A percentile compares a stretch with the other conserved stretches of the same genome.
phyloP scores from a whole-genome alignment of 2,329 filamentous ascomycete species.

The Fusarium sp. region DNA sequence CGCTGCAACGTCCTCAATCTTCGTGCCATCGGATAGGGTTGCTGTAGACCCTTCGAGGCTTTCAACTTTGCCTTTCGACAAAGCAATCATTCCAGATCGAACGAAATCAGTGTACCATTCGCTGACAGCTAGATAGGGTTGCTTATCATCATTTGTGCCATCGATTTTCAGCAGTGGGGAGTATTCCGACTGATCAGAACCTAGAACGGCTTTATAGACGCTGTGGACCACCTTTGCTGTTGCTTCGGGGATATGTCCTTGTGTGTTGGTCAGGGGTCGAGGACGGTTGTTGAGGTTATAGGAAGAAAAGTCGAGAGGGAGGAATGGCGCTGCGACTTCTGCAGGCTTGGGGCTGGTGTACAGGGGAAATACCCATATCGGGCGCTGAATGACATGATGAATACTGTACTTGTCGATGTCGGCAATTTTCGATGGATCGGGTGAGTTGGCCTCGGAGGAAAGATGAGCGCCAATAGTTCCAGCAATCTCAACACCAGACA shows the following conservation, averaged over 20 bases:
- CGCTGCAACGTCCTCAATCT: conserved; percentile 69
- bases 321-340: conserved; percentile 67
- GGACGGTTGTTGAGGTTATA: conserved; percentile 76
- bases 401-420: conserved; percentile 66
- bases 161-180: conserved; percentile 56
- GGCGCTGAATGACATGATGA: conserved; percentile 76
- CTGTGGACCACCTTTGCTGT: conserved; percentile 66
- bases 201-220: conserved; percentile 61
- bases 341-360: conserved; percentile 64
- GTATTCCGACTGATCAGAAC: conserved; percentile 66
- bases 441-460: conserved; percentile 70
- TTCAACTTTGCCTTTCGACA: conserved; percentile 60
- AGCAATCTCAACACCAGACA: conserved; percentile 84
- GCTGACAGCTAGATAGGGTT: conserved; percentile 75
- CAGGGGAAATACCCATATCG: conserved; percentile 78
- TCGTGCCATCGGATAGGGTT: conserved; percentile 46
- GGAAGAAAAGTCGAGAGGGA: conserved; percentile 78
- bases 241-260: conserved; percentile 72
- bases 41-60: conserved; percentile 52
- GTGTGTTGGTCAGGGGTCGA: conserved; percentile 68
- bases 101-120: conserved; percentile 81
- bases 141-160: conserved; percentile 58
- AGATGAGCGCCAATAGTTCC: conserved; percentile 77
- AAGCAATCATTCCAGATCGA: conserved; percentile 68
- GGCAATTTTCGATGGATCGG: conserved; percentile 54